phyloP scores from a whole-genome alignment of 1,284 basidiomycete species.

The Microbotryum scabiosae region DNA sequence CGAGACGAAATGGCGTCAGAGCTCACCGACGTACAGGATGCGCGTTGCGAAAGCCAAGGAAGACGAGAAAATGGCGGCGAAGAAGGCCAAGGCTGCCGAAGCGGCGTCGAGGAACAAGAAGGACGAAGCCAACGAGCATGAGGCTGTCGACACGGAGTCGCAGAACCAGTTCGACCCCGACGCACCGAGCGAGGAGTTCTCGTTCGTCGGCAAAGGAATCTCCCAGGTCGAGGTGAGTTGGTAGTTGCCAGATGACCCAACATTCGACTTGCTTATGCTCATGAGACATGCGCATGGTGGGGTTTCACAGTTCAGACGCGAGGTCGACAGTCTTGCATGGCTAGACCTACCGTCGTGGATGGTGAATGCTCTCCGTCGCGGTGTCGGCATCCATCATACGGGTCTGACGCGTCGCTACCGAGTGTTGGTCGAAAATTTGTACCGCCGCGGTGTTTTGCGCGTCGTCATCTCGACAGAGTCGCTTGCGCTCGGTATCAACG shows the following conservation, averaged over 20 bases:
- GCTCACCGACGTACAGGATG: slow-evolving; percentile 40
- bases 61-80: slow-evolving; percentile 43
- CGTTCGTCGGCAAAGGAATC: slow-evolving; percentile 48
- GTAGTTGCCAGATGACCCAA: slow-evolving; percentile 31
- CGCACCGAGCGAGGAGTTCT: slow-evolving; percentile 53
- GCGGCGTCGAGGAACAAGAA: slow-evolving; percentile 41
- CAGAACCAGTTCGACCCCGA: slow-evolving; percentile 48
- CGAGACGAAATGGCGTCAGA: slow-evolving; percentile 49
- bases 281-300: not conserved
- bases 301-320: slow-evolving; percentile 39
- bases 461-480: slow-evolving; percentile 61
- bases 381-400: slow-evolving; percentile 59
- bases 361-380: slow-evolving; percentile 48
- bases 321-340: slow-evolving; percentile 44
- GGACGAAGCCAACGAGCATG: slow-evolving; percentile 38
- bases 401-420: slow-evolving; percentile 60
- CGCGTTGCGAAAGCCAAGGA: slow-evolving; percentile 50
- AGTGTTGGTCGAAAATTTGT: slow-evolving; percentile 53
- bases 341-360: slow-evolving; percentile 43
- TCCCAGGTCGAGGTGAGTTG: slow-evolving; percentile 41
- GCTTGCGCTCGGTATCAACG: slow-evolving; percentile 63
- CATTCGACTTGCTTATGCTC: not conserved
- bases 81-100: slow-evolving; percentile 33
- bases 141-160: slow-evolving; percentile 33
- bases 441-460: slow-evolving; percentile 52